phyloP scores from a whole-genome alignment of 2,329 filamentous ascomycete genomes.

The Pseudopithomyces chartarum region DNA sequence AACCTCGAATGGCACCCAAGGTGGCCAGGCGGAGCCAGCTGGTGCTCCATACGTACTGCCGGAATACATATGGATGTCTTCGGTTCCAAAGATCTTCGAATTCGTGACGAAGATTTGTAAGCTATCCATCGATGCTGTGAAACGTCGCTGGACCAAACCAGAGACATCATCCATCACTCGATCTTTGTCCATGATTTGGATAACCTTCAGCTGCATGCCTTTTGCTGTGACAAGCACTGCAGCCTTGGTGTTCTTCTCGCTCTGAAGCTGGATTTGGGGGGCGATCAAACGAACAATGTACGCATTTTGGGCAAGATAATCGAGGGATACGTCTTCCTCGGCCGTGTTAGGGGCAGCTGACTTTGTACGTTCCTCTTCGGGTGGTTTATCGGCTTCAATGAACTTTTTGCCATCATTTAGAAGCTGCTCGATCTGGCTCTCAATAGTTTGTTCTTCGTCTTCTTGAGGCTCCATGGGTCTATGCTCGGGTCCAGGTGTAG shows the following conservation, averaged over 20 bases:
- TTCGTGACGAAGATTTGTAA: constrained; percentile 98
- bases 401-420: constrained; percentile 83
- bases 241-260: constrained; percentile 95
- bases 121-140: constrained; percentile 94
- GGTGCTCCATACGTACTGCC: constrained; percentile 90
- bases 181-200: constrained; percentile 97
- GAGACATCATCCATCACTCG: constrained; percentile 91
- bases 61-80: constrained; percentile 89
- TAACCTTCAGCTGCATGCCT: constrained; percentile 96
- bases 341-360: constrained; percentile 21
- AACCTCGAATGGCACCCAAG: constrained; percentile 97
- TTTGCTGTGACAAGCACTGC: constrained; percentile 97
- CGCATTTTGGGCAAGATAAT: constrained; percentile 88
- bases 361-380: constrained; percentile 17
- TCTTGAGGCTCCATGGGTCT: constrained; percentile 50
- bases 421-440: constrained; percentile 85
- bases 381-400: constrained; percentile 65
- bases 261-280: constrained; percentile 96
- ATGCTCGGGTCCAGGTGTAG: constrained; percentile 30
- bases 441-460: constrained; percentile 70
- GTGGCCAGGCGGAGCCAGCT: constrained; percentile 87
- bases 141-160: constrained; percentile 91
- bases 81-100: constrained; percentile 84
- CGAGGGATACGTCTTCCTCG: constrained; percentile 72
- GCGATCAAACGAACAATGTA: constrained; percentile 96